A percentile compares a stretch with the other conserved stretches of the same genome.
phyloP scores from a whole-genome alignment of 2,329 filamentous ascomycete genomes.

The Aspergillus neoniger region DNA sequence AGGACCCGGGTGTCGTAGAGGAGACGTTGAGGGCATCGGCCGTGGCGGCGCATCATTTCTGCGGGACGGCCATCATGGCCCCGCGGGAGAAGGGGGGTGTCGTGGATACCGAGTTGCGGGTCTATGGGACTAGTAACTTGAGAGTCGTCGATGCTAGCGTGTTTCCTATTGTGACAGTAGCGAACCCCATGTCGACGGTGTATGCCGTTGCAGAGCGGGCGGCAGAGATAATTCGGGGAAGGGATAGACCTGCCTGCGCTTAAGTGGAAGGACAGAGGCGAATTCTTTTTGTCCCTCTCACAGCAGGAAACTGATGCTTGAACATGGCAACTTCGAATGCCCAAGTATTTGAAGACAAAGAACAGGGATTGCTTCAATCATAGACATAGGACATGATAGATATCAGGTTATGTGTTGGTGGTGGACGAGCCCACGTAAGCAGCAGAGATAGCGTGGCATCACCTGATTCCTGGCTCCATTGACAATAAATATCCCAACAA shows the following conservation, averaged over 20 bases:
- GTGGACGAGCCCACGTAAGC: too few species aligned
- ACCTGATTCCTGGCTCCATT: too few species aligned
- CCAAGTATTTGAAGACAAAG: too few species aligned
- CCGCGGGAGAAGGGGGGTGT: not conserved
- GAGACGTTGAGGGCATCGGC: not conserved
- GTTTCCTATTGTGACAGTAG: not conserved
- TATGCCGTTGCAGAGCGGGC: not conserved
- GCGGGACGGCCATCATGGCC: not conserved
- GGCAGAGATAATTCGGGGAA: not conserved
- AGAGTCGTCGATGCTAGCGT: not conserved
- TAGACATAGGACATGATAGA: too few species aligned
- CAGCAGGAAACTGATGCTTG: too few species aligned
- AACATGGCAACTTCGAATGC: too few species aligned
- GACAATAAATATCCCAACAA: rapidly evolving
- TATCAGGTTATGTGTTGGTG: too few species aligned
- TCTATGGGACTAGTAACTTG: not conserved
- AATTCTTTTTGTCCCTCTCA: too few species aligned
- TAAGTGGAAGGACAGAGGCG: too few species aligned
- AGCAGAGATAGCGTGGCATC: too few species aligned
- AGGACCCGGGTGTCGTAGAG: not conserved
- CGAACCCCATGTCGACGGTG: not conserved
- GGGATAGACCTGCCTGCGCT: too few species aligned
- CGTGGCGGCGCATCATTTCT: not conserved
- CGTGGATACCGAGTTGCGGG: not conserved
- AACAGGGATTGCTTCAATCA: too few species aligned